Evolutionary conservation across 169 alveolate genomes (phyloP).

Genomic region (Prorocentrum cordatum): DNA sequence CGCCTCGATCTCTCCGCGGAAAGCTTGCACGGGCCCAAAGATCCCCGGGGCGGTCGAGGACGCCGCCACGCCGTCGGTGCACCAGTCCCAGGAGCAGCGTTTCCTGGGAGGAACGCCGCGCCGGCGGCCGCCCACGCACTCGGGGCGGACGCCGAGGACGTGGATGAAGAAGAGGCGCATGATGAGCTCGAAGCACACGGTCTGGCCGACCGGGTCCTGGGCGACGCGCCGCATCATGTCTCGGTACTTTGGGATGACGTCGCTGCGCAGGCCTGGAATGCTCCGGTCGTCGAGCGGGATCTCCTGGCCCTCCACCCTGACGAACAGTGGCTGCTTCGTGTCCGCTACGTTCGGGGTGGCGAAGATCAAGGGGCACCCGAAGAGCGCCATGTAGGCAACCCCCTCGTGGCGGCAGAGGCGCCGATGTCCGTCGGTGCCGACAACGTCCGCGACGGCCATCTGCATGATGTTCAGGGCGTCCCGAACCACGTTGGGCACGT

Average conservation of each 20-base stretch:
- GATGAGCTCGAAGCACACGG: not conserved
- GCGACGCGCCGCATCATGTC: conserved; percentile 19
- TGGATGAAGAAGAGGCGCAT: not conserved
- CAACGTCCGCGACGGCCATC: not conserved
- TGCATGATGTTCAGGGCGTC: not conserved
- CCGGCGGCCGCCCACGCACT: not conserved
- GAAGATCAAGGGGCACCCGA: too few species aligned
- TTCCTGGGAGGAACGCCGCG: not conserved
- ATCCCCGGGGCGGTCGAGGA: not conserved
- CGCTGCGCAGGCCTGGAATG: too few species aligned
- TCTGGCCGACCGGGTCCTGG: conserved; percentile 2
- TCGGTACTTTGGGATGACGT: conserved; percentile 8
- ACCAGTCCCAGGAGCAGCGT: not conserved
- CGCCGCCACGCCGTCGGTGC: conserved; percentile 1
- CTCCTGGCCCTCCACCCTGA: too few species aligned
- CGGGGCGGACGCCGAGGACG: conserved; percentile 1
- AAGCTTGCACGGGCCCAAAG: not conserved
- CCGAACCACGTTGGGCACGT: not conserved
- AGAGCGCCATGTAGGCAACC: too few species aligned
- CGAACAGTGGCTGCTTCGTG: too few species aligned
- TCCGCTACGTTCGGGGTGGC: too few species aligned
- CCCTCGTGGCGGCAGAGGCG: not conserved
- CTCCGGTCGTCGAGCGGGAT: too few species aligned
- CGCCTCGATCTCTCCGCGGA: conserved; percentile 24
- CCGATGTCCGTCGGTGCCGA: not conserved